Evolutionary conservation across 148 eudicot species (phyloP), one percentile per base, ranked within the genome.

Genomic region (Selenicereus undatus): DNA sequence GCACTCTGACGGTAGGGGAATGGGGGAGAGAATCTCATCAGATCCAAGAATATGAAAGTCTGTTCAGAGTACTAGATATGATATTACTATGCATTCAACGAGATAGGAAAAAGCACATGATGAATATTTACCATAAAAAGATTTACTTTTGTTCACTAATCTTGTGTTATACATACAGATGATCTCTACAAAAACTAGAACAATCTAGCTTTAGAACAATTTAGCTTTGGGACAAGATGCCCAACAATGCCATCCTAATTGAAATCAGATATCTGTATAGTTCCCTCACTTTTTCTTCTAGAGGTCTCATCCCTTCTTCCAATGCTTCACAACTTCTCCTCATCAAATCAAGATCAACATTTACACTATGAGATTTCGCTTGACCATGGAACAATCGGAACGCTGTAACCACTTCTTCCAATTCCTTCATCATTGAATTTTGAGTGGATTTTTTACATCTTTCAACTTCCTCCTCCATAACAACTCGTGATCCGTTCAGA

Each of bases 351-450:
- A 81, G n/a, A 60, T 76, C 76, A 45, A 56, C 54, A 77, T 56
- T 64, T 62, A 50, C 45, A 0, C 48, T 79, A 11, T 50, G 48
- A 2, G 62, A 58, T 76, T 84, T 82, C 20, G 54, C 79, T 58
- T 69, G 82, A 70, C 75, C 82, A 21, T 79, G 77, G 42, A 83
- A 69, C 50, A 27, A 8, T 56, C 62, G 43, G 22, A 74, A 85
- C 21, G 22, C 24, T 29, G 8, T 71, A 10, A 86, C 66, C 82
- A 82, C 78, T 29, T 72, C 14, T 32, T 82, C 80, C 60, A 86
- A 43, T 62, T 86, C 89, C 71, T 56, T 77, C 86, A 86, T 81
- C 83, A 81, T 84, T 81, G 78, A 84, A 35, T 83, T 81, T 50
- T 81, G 3, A 0, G 22, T 74, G 32, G 71, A 13, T 51, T 84